Evolutionary conservation across 1,284 basidiomycete genomes (phyloP).

Genomic region (Boletus smithii): DNA sequence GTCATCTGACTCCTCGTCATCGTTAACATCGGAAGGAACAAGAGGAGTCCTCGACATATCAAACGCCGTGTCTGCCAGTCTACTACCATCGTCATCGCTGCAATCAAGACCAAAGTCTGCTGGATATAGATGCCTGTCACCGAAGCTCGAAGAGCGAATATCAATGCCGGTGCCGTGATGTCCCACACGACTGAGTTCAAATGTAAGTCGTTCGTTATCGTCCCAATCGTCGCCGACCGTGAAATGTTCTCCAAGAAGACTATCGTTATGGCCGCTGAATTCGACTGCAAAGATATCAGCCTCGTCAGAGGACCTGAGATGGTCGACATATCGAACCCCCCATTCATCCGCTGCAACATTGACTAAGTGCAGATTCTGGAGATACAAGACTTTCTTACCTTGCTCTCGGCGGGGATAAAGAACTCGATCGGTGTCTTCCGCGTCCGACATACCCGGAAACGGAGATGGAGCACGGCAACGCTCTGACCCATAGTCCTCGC

Average conservation of each 20-base stretch:
- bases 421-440: conserved; percentile 26
- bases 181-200: conserved; percentile 20
- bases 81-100: conserved; percentile 2
- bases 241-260: conserved; percentile 27
- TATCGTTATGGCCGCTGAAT: conserved; percentile 26
- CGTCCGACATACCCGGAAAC: conserved; percentile 10
- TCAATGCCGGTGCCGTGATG: not conserved
- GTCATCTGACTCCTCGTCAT: conserved; percentile 32
- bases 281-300: conserved; percentile 26
- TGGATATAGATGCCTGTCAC: conserved; percentile 9
- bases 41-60: conserved; percentile 24
- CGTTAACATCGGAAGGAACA: conserved; percentile 27
- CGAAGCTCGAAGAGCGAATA: not conserved
- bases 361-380: conserved; percentile 10
- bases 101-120: conserved; percentile 9
- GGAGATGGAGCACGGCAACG: conserved; percentile 26
- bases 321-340: conserved; percentile 25
- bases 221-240: conserved; percentile 24
- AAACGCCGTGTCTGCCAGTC: conserved; percentile 17
- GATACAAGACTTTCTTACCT: conserved; percentile 13
- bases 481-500: conserved; percentile 8
- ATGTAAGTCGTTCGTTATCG: conserved; percentile 23
- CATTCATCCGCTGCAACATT: conserved; percentile 28
- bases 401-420: conserved; percentile 29
- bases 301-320: conserved; percentile 11